Base-by-base conservation (phyloP, 257 asterid genomes). In the Linderniella brevidens region DNA sequence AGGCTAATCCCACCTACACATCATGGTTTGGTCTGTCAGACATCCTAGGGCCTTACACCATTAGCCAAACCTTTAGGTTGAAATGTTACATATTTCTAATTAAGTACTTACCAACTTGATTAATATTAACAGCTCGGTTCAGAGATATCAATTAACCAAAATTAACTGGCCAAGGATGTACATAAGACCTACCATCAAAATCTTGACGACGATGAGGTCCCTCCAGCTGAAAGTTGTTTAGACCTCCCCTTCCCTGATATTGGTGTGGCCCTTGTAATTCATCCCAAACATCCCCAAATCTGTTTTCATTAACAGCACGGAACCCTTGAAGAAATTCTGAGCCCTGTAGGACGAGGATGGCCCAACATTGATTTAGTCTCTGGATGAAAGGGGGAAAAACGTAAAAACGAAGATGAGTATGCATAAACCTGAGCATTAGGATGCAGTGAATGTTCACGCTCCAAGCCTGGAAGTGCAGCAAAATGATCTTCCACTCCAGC, bases 241-340 rank as follows among this genome's bases (percentile, higher is more conserved):
- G 61, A 35, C 78, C 81, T 35, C 48, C 55, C 74, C 72, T 66
- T 35, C 73, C 72, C 59, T 61, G 73, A 63, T 25, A 25, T 25
- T 52, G 64, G 55, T 77, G 99, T 57, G 88, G 81, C 55, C 81
- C 68, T 59, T 85, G 94, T 65, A 82, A 67, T 56, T 86, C 94
- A 55, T 81, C 92, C 99, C 96, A 90, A 64, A 66, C 93, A 75
- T 81, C 92, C 8, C 93, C 55, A 67, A 90, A 73, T 62, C 92
- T 57, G 61, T 64, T 67, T 50, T 81, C 96, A 60, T 90, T 94
- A 57, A 71, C 61, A 32, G 85, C 54, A 52, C 60, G 96, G 64
- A 82, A 90, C 54, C 79, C 94, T 66, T 67, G 77, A 71, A 90
- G 83, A 62, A 90, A 90, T 41, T 72, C 79, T 29, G 93, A 79